phyloP scores from a whole-genome alignment of 371 early-diverging fungal genomes.

The Syncephalastrum contaminatum region DNA sequence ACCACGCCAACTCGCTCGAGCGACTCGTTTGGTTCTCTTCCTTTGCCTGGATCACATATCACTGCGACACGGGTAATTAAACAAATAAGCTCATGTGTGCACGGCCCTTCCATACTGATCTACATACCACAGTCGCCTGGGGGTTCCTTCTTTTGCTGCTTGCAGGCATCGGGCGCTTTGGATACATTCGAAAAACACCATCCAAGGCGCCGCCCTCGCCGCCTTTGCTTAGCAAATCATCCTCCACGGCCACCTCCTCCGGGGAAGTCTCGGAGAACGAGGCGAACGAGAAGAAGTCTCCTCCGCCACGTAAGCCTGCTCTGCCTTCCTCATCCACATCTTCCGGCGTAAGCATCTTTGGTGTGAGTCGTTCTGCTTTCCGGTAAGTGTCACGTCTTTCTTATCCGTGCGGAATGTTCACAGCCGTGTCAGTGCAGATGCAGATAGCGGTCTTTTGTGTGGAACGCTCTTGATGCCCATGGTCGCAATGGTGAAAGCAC shows the following conservation, averaged over 20 bases:
- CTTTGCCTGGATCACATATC: slow-evolving; percentile 27
- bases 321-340: neutral
- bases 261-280: slow-evolving; percentile 13
- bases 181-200: too few species aligned
- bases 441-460: slow-evolving; percentile 48
- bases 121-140: slow-evolving; percentile 3
- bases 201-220: too few species aligned
- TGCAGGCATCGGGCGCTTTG: too few species aligned
- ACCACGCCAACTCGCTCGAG: slow-evolving; percentile 16
- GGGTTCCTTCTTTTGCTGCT: slow-evolving; percentile 9
- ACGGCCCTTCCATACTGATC: neutral
- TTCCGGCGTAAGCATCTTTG: slow-evolving; percentile 16
- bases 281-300: neutral
- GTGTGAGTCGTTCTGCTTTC: slow-evolving; percentile 15
- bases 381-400: slow-evolving; percentile 12
- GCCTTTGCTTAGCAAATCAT: too few species aligned
- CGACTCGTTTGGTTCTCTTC: slow-evolving; percentile 29
- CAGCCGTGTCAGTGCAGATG: slow-evolving; percentile 27
- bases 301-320: neutral
- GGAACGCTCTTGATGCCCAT: slow-evolving; percentile 41
- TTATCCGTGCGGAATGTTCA: neutral
- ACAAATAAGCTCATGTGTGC: neutral
- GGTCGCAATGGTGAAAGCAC: slow-evolving; percentile 34
- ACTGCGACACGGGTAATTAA: neutral
- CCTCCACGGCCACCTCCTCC: slow-evolving; percentile 17